These are phyloP conservation scores for Leishmania aethiopica DNA, from an alignment of 208 protist genomes.

Conservation along the genomic window DNA sequence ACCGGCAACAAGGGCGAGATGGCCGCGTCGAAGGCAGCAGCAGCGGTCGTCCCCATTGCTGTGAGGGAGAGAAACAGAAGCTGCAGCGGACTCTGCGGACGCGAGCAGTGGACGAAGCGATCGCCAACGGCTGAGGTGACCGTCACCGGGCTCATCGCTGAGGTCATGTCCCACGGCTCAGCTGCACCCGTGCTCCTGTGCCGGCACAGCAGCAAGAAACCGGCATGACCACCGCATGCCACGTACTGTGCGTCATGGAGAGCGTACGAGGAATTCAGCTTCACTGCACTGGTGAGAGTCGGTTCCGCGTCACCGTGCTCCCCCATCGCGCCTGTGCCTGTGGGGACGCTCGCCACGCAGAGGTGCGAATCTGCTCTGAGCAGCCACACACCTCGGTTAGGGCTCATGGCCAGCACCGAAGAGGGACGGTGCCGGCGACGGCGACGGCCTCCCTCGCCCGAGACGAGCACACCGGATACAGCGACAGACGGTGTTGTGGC, in stretches of 20 bases:
- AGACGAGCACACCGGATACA: neutral
- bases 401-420: conserved; percentile 17
- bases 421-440: conserved; percentile 4
- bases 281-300: neutral
- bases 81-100: neutral
- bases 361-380: conserved; percentile 6
- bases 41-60: neutral
- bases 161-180: neutral
- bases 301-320: neutral
- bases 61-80: conserved; percentile 31
- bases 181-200: neutral
- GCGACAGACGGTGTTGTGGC: neutral
- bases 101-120: conserved; percentile 16
- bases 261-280: neutral
- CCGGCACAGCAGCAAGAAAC: conserved; percentile 30
- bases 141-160: neutral
- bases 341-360: conserved; percentile 15
- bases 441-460: neutral
- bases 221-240: conserved; percentile 9
- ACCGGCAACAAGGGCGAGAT: conserved; percentile 14
- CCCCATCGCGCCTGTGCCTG: neutral
- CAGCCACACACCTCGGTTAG: conserved; percentile 32
- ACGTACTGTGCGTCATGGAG: conserved; percentile 33
- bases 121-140: neutral
- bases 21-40: neutral